These are phyloP conservation scores for Inonotus hispidus DNA, from an alignment of 1,284 basidiomycete species.

Conservation along the genomic window DNA sequence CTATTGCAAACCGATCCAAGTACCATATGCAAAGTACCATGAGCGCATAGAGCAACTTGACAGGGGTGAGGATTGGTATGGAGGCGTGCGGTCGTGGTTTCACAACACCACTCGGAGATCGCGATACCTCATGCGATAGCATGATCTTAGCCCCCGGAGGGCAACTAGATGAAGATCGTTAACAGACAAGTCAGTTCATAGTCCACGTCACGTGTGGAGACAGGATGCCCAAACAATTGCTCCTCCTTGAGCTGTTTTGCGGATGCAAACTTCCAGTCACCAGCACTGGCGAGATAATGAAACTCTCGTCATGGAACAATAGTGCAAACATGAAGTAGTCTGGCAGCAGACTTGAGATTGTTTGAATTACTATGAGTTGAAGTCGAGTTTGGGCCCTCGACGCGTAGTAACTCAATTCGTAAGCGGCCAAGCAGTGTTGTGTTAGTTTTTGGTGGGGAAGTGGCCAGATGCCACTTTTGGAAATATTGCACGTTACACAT, in stretches of 20 bases:
- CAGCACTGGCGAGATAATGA: neutral
- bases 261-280: neutral
- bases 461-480: neutral
- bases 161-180: neutral
- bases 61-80: neutral
- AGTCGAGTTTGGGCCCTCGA: no score
- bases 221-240: neutral
- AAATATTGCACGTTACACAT: neutral
- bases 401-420: no score
- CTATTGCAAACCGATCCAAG: neutral
- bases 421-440: no score
- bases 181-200: neutral
- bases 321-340: neutral
- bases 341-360: neutral
- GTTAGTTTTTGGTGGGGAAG: neutral
- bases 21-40: neutral
- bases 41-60: neutral
- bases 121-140: no score
- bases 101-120: no score
- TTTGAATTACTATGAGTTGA: neutral
- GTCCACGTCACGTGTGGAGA: neutral
- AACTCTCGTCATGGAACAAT: neutral
- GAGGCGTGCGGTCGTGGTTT: neutral
- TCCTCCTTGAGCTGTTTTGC: neutral
- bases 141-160: neutral